A percentile compares a stretch with the other conserved stretches of the same genome.
Evolutionary conservation across 345 rosid species (phyloP).

Genomic region (Capsella bursapastoris): DNA sequence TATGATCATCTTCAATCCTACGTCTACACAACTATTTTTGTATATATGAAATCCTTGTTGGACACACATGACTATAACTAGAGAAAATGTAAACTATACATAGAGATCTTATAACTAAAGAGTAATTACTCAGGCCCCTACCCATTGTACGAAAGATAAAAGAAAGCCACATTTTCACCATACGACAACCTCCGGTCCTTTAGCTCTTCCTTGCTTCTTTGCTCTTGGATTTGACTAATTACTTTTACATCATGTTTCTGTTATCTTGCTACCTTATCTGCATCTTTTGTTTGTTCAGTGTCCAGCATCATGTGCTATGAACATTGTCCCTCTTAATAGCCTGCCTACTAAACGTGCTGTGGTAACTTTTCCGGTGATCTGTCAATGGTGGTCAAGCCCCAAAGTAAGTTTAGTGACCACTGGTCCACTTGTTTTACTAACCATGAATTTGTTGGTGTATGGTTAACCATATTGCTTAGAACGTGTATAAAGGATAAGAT

Average conservation of each 20-base stretch:
- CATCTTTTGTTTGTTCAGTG: not conserved
- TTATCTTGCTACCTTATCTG: not conserved
- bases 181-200: constrained; percentile 32
- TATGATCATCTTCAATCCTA: not conserved
- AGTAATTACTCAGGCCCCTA: constrained; percentile 15
- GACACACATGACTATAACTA: not conserved
- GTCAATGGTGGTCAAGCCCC: not conserved
- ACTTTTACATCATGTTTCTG: constrained; percentile 10
- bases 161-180: constrained; percentile 20
- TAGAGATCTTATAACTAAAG: too few relatives aligned
- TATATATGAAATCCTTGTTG: not conserved
- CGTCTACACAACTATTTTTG: not conserved
- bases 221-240: constrained; percentile 13
- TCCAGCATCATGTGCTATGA: constrained; percentile 17
- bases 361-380: not conserved
- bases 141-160: constrained; percentile 18
- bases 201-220: not conserved
- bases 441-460: too few relatives aligned
- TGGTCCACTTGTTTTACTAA: too few relatives aligned
- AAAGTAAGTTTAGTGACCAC: too few relatives aligned
- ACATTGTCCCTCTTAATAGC: not conserved
- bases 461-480: not conserved
- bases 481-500: not conserved
- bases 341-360: not conserved
- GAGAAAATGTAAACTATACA: not conserved